Evolutionary conservation across 129 eudicot species (phyloP).

Genomic region (Silybum marianum): DNA sequence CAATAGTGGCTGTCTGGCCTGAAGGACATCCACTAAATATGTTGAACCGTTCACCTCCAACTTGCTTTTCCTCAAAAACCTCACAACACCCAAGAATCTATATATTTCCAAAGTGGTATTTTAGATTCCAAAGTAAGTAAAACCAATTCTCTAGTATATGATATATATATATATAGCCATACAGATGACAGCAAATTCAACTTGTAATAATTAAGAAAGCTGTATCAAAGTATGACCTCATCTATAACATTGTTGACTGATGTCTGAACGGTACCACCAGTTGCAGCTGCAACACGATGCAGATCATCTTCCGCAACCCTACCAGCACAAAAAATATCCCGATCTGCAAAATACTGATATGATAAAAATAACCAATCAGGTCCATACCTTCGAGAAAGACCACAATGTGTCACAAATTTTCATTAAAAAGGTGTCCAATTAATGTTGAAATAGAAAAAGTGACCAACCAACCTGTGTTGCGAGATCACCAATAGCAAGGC

Average conservation of each 20-base stretch:
- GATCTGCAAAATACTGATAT: conserved; percentile 93
- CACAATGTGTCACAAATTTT: background rate
- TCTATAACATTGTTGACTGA: conserved; percentile 93
- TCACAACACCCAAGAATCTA: conserved; percentile 95
- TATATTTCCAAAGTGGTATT: background rate
- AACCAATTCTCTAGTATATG: background rate
- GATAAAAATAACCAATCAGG: conserved; percentile 15
- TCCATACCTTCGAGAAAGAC: too few relatives aligned
- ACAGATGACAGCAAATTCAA: background rate
- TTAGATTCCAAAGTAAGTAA: background rate
- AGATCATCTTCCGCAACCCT: conserved; percentile 97
- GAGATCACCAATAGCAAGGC: conserved; percentile 96
- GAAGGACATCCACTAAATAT: conserved; percentile 88
- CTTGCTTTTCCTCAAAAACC: conserved; percentile 79
- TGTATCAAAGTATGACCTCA: conserved; percentile 51
- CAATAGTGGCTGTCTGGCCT: conserved; percentile 86
- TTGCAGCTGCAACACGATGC: conserved; percentile 94
- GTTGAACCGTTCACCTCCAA: conserved; percentile 84
- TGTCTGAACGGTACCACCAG: conserved; percentile 97
- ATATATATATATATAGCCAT: background rate
- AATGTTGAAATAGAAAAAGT: background rate
- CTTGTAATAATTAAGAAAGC: background rate
- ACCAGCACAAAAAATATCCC: conserved; percentile 99
- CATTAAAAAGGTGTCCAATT: background rate
- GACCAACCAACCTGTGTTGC: conserved; percentile 75